These are phyloP conservation scores for Echium plantagineum DNA, from an alignment of 257 asterid species.

Conservation along the genomic window DNA sequence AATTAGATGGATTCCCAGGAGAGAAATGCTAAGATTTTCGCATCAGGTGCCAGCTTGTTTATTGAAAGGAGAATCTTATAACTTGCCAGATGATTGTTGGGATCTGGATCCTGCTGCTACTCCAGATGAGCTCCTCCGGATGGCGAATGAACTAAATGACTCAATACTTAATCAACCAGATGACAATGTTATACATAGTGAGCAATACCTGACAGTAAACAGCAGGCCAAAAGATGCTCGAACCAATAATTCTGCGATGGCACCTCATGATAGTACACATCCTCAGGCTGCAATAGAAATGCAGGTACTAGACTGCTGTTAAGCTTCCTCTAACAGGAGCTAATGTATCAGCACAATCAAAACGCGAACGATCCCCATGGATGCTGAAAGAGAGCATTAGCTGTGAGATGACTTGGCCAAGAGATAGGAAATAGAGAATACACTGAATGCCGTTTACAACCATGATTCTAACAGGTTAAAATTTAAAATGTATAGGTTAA, in stretches of 20 bases:
- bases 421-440: neutral
- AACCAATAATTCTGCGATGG: conserved; percentile 8
- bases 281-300: conserved; percentile 8
- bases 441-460: conserved; percentile 6
- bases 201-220: conserved; percentile 15
- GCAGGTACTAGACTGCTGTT: conserved; percentile 6
- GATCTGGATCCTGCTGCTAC: conserved; percentile 99
- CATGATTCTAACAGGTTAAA: conserved; percentile 31
- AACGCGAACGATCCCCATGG: conserved; percentile 6
- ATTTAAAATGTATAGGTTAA: conserved; percentile 42
- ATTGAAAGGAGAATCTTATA: conserved; percentile 41
- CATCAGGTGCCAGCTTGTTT: conserved; percentile 88
- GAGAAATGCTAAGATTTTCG: conserved; percentile 93
- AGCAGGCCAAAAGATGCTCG: conserved; percentile 14
- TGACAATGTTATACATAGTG: conserved; percentile 10
- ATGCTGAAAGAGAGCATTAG: conserved; percentile 8
- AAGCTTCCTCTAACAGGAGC: conserved; percentile 22
- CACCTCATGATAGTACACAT: conserved; percentile 8
- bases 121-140: conserved; percentile 71
- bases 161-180: conserved; percentile 11
- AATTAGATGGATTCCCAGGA: conserved; percentile 54
- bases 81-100: conserved; percentile 86
- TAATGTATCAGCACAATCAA: conserved; percentile 21
- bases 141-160: conserved; percentile 17
- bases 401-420: too few species aligned